Evolutionary conservation across 1,284 basidiomycete species (phyloP), one percentile per base, ranked within the genome.

Genomic region (Pterulicium gracile): DNA sequence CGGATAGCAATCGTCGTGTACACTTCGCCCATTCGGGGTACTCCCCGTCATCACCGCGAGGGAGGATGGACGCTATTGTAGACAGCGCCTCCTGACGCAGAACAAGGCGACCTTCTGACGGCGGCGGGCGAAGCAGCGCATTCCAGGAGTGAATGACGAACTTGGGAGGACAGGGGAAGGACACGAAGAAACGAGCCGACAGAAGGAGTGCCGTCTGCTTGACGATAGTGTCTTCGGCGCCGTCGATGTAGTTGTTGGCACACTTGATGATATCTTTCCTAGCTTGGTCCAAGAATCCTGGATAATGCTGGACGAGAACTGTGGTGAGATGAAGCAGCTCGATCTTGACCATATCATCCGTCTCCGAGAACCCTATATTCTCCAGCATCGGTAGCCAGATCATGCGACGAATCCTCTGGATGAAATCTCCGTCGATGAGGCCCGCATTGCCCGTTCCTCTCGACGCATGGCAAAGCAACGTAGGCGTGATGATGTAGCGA

Each of bases 261-360:
- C 90, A 89, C 61, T 89, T 93, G 72, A 98, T 95, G 51, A 98
- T 85, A 55, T 96, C 92, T 63, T 95, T 97, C 62, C 89, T 82
- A 35, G 79, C 79, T 45, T 91, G 84, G 49, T 80, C 81, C 40
- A 97, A 73, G 22, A 89, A 66, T 21, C 81, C 69, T 1, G 83
- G 76, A 55, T 89, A 93, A 57, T 88, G 75, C 54, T 95, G 86
- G 10, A 98, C 84, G 49, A 99, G 75, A 41, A 93, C 72, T 0
- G 88, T 94, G 1, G 93, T 94, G 61, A 98, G 71, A 57, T 96
- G 86, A 19, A 98, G 72, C 32, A 97, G 72, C 62, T 98, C 95
- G 51, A 98, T 88, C 56, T 85, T 85, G 63, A 96, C 84, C 51
- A 77, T 72, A 57, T 94, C 88, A 55, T 91, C 85, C 0, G 77